These are phyloP conservation scores for Sarcocystis neurona DNA, from an alignment of 169 alveolate genomes.

Conservation along the genomic window DNA sequence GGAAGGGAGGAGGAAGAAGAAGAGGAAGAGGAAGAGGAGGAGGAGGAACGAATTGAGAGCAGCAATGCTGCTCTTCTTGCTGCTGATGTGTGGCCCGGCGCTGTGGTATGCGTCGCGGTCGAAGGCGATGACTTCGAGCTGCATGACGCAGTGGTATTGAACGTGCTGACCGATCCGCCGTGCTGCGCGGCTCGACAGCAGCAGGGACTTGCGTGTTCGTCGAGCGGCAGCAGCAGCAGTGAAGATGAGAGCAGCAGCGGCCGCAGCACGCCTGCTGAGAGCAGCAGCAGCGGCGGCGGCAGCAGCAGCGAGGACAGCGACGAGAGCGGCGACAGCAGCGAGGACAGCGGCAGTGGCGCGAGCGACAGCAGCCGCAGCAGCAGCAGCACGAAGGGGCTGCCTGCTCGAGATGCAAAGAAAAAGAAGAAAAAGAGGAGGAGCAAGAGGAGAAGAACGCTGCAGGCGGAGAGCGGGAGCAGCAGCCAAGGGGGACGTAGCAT, in stretches of 20 bases:
- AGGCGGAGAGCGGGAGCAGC: no score
- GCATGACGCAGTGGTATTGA: conserved; percentile 49
- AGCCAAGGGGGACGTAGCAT: no score
- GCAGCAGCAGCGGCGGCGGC: no score
- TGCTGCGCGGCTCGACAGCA: conserved; percentile 37
- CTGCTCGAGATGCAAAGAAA: no score
- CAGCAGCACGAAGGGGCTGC: no score
- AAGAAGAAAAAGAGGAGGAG: no score
- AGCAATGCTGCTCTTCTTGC: background rate
- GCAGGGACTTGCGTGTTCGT: background rate
- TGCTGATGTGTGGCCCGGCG: conserved; percentile 56
- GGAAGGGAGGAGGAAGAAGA: background rate
- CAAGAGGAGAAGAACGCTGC: no score
- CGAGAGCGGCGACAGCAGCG: no score
- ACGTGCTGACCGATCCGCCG: conserved; percentile 30
- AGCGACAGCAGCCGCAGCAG: no score
- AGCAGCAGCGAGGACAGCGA: no score
- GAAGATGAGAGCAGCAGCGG: conserved; percentile 3
- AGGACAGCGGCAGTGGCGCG: no score
- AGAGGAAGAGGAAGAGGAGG: background rate
- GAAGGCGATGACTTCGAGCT: conserved; percentile 38
- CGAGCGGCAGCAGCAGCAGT: background rate
- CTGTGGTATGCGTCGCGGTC: conserved; percentile 41
- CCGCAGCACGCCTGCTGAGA: no score
- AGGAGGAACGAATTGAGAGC: conserved; percentile 8